Evolutionary conservation across 75 land plant genomes (phyloP).

Genomic region (Cunninghamia lanceolata): DNA sequence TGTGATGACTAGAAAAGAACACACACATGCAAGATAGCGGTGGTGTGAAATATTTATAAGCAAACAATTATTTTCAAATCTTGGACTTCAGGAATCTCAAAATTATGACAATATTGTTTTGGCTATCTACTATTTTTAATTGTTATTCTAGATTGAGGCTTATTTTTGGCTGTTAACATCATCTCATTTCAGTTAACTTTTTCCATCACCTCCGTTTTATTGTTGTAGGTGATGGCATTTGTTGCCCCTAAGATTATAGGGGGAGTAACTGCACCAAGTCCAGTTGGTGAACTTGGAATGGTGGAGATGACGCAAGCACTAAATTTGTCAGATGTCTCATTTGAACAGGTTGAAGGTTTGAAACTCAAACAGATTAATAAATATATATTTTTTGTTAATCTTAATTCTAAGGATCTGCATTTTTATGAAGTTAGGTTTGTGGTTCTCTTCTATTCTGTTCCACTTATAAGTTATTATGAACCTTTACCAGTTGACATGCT

Average conservation of each 20-base stretch:
- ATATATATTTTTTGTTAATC: background rate
- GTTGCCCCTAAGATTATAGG: slow-evolving; percentile 98
- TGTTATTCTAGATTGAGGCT: background rate
- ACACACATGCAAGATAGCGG: background rate
- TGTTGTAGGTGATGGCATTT: slow-evolving; percentile 88
- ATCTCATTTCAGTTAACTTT: background rate
- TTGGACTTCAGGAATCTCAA: background rate
- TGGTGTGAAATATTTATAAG: background rate
- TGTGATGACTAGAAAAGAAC: background rate
- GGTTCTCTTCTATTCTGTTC: background rate
- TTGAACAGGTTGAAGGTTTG: slow-evolving; percentile 69
- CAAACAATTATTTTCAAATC: background rate
- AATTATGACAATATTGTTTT: background rate
- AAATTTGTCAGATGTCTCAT: slow-evolving; percentile 68
- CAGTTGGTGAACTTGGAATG: slow-evolving; percentile 98
- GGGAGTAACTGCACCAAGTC: slow-evolving; percentile 87
- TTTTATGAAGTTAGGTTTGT: background rate
- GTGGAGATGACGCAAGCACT: slow-evolving; percentile 97
- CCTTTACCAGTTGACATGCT: background rate
- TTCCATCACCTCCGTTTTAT: background rate
- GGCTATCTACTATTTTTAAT: background rate
- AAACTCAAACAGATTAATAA: background rate
- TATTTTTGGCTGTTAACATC: background rate
- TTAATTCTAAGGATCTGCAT: background rate
- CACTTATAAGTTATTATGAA: background rate